Evolutionary conservation across 805 yeast genomes (phyloP).

Genomic region (Candida michaelii): DNA sequence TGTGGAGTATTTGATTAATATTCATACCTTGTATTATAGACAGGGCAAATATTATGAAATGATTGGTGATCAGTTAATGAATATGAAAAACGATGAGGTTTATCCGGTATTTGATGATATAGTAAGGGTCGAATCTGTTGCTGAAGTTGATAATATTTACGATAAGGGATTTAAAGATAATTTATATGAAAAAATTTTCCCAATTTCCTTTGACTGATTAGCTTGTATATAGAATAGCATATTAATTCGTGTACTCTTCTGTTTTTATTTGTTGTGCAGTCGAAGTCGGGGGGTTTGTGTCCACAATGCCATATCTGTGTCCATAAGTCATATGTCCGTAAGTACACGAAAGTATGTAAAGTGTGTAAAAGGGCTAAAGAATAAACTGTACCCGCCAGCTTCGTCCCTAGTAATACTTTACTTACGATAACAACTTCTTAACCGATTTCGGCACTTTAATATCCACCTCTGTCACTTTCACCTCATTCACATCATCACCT

Average conservation of each 20-base stretch:
- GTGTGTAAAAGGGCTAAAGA: no score
- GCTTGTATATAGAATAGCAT: no score
- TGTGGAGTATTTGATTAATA: conserved; percentile 47
- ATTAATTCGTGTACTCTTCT: no score
- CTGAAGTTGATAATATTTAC: conserved; percentile 37
- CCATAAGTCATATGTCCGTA: no score
- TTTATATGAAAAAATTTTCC: conserved; percentile 21
- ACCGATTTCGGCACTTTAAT: conserved; percentile 10
- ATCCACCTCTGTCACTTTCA: background rate
- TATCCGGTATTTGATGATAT: conserved; percentile 4
- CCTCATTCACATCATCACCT: conserved; percentile 6
- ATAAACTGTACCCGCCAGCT: no score
- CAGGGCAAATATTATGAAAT: conserved; percentile 25
- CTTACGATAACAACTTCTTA: conserved; percentile 2
- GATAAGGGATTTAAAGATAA: conserved; percentile 50
- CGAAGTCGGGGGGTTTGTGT: no score
- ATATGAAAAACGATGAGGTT: conserved; percentile 13
- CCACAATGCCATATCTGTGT: no score
- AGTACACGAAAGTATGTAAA: no score
- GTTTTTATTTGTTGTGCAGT: no score
- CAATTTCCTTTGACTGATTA: no score
- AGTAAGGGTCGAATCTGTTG: conserved; percentile 8
- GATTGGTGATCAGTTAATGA: conserved; percentile 10
- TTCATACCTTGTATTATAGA: conserved; percentile 26
- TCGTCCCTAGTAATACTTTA: no score